Evolutionary conservation across 2,329 filamentous ascomycete genomes (phyloP).

Genomic region (Botrytis pseudocinerea): DNA sequence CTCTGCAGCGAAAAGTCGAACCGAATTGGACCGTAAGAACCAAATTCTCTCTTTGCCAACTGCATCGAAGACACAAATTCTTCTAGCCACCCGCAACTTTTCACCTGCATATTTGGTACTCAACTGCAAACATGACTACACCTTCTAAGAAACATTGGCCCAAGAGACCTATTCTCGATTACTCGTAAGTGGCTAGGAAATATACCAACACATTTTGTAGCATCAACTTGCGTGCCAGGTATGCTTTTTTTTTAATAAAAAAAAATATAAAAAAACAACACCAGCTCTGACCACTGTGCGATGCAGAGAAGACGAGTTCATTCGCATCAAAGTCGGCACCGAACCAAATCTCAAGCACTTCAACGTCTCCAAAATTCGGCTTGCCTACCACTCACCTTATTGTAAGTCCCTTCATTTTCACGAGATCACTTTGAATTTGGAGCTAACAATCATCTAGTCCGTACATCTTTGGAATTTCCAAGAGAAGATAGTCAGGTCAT

Average conservation of each 20-base stretch:
- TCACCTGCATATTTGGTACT: not conserved
- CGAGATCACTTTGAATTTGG: not conserved
- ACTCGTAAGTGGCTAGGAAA: not conserved
- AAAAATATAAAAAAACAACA: too few species aligned
- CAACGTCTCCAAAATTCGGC: not conserved
- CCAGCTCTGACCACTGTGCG: not conserved
- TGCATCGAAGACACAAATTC: not conserved
- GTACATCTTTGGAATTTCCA: not conserved
- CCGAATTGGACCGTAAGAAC: too few species aligned
- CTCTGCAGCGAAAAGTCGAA: not conserved
- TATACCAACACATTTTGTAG: too few species aligned
- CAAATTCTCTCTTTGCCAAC: not conserved
- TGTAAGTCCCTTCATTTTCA: not conserved
- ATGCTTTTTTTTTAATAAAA: too few species aligned
- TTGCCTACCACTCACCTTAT: not conserved
- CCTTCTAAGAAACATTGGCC: not conserved
- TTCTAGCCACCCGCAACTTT: not conserved
- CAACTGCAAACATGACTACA: not conserved
- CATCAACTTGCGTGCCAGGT: not conserved
- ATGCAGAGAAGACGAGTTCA: not conserved
- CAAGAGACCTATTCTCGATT: not conserved
- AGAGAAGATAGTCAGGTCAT: not conserved
- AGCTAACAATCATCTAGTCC: not conserved
- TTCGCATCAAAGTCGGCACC: not conserved
- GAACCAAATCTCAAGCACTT: not conserved